A percentile compares a stretch with the other conserved stretches of the same genome.
These are phyloP conservation scores for Chaetomiaceae sp. DNA, from an alignment of 2,329 filamentous ascomycete species.

Conservation along the genomic window DNA sequence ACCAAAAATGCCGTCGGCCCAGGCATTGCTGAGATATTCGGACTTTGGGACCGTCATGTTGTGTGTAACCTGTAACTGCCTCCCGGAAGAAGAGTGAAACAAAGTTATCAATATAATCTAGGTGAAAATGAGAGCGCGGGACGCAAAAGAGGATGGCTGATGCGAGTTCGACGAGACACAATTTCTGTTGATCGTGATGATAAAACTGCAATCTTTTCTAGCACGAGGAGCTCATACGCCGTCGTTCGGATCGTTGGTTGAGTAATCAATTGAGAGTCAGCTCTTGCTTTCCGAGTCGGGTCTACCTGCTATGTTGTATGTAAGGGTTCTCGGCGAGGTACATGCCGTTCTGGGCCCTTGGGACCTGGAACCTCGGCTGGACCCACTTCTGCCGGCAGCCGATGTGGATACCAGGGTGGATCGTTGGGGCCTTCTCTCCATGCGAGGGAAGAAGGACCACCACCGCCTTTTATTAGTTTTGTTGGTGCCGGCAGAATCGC, in stretches of 20 bases:
- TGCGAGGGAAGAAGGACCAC: neutral
- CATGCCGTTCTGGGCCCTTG: neutral
- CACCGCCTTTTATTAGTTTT: neutral
- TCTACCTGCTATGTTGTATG: too few relatives aligned
- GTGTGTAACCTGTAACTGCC: neutral
- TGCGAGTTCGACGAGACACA: too few relatives aligned
- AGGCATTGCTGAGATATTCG: conserved; percentile 75
- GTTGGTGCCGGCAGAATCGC: neutral
- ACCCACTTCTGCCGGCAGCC: conserved; percentile 10
- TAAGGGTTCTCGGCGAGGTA: neutral
- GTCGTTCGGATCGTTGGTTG: too few relatives aligned
- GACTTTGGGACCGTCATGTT: conserved; percentile 66
- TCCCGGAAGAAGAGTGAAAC: neutral
- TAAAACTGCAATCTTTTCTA: too few relatives aligned
- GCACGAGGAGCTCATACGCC: too few relatives aligned
- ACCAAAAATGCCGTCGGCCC: conserved; percentile 87
- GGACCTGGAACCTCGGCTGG: conserved; percentile 11
- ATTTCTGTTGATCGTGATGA: too few relatives aligned
- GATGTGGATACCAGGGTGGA: neutral
- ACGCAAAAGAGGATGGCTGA: neutral
- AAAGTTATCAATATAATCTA: neutral
- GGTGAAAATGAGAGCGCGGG: too few relatives aligned
- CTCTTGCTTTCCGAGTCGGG: too few relatives aligned
- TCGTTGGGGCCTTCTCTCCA: neutral
- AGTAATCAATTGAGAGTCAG: too few relatives aligned